Base-by-base conservation (phyloP, 2,329 filamentous ascomycete species). In the Stemphylium lycopersici region DNA sequence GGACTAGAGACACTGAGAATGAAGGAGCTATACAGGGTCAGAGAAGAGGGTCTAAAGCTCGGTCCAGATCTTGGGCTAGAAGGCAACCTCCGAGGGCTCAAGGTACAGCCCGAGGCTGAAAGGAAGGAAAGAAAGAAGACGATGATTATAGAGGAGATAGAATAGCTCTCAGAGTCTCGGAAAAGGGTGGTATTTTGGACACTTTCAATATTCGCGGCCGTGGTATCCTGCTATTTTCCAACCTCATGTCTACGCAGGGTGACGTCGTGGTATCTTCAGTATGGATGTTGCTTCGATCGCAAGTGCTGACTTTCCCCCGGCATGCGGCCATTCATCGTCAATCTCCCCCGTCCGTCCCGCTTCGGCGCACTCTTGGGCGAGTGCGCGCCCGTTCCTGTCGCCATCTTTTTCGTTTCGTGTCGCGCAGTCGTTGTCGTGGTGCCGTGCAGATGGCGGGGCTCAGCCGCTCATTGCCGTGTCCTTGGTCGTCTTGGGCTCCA, bases 1-100 rank as follows among this genome's bases (percentile, higher is more conserved):
- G 87, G 84, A 43, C 67, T 91, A 56, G 82, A 87, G 61, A 84
- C 81, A 53, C 87, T 85, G 83, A 80, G 81, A 53, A 74, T 87
- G 70, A 79, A 82, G 48, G 78, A 72, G 47, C 60, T 86, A 50
- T 68, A 85, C 37, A 79, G 78, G 20, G 58, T 74, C 18, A 63
- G 60, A 46, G 66, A 68, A 10, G 61, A 68, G 44, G 62, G 65
- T 6, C 13, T 66, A 12, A 56, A 37, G 38, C 33, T 71, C 12
- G 60, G 63, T 10, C 49, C 55, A 6, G 56, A 70, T 59, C 59
- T 76, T 37, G 61, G 67, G 39, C 63, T 77, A n/a, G 65, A 63
- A 48, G 68, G 70, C 5, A 69, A 70, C 16, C 61, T 84, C 61
- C 77, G 76, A 39, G 83, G 82, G 0, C 65, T 84, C 55, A 71